Conservation (phyloP, 2,329 filamentous ascomycete species). For the Claviceps purpurea region DNA sequence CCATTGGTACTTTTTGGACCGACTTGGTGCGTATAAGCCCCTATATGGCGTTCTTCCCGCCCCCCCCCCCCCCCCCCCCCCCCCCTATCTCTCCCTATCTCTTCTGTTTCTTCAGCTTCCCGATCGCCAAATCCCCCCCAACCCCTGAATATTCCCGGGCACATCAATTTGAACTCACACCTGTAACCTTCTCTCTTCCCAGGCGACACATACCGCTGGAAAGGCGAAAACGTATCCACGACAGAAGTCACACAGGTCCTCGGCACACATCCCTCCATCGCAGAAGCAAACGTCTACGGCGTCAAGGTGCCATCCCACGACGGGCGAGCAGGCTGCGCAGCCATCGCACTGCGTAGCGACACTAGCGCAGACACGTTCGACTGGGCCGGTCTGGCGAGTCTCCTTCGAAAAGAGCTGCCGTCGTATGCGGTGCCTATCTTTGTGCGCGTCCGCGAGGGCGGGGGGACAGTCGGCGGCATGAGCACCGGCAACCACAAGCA, state of each 20-base stretch:
- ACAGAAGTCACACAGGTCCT: slow-evolving; percentile 53
- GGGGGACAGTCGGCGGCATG: slow-evolving; percentile 1
- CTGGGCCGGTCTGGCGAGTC: slow-evolving; percentile 37
- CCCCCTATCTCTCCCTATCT: neutral
- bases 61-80: too few species aligned
- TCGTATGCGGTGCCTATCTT: slow-evolving; percentile 63
- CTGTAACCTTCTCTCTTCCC: neutral
- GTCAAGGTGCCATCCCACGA: slow-evolving; percentile 52
- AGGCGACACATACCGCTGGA: slow-evolving; percentile 60
- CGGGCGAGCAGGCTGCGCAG: slow-evolving; percentile 53
- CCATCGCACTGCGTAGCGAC: slow-evolving; percentile 41
- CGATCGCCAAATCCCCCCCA: too few species aligned
- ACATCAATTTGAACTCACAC: too few species aligned
- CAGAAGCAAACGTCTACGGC: slow-evolving; percentile 59
- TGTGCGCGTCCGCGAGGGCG: slow-evolving; percentile 2
- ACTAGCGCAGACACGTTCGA: slow-evolving; percentile 36
- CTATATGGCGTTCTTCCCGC: too few species aligned
- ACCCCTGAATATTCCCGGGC: too few species aligned
- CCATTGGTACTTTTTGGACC: slow-evolving; percentile 55
- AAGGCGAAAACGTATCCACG: slow-evolving; percentile 55
- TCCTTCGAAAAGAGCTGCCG: slow-evolving; percentile 44
- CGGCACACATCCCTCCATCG: slow-evolving; percentile 42
- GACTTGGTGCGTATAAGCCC: slow-evolving; percentile 4
- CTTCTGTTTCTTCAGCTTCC: neutral
- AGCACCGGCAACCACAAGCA: slow-evolving; percentile 5